Conservation (phyloP, 2,329 filamentous ascomycete genomes). For the Aspergillus aculeatinus region DNA sequence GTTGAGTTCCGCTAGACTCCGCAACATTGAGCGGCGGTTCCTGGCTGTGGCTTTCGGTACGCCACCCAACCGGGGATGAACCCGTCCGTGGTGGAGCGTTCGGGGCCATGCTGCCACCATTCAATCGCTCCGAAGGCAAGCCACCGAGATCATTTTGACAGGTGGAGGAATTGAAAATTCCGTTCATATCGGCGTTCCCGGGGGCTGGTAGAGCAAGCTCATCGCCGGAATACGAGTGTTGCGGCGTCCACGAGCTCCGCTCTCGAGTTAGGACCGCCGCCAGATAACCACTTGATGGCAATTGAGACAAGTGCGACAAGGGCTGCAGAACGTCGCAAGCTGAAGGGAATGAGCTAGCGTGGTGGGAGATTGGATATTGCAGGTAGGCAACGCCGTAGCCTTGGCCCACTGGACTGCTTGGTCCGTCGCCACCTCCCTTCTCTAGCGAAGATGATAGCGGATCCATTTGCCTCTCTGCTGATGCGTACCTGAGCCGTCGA, state of each 20-base stretch:
- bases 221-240: slow-evolving; percentile 10
- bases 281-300: slow-evolving; percentile 27
- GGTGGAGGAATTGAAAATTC: neutral
- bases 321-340: slow-evolving; percentile 28
- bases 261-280: slow-evolving; percentile 20
- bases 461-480: slow-evolving; percentile 22
- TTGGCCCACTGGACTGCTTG: slow-evolving; percentile 13
- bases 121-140: slow-evolving; percentile 9
- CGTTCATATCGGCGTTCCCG: neutral
- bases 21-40: slow-evolving; percentile 14
- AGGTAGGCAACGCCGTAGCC: slow-evolving; percentile 6
- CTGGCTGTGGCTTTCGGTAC: slow-evolving; percentile 9
- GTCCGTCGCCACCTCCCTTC: slow-evolving; percentile 20
- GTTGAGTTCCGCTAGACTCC: slow-evolving; percentile 5
- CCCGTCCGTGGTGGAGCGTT: slow-evolving; percentile 13
- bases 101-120: slow-evolving; percentile 8
- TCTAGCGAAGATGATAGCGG: slow-evolving; percentile 12
- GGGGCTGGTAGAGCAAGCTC: neutral
- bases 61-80: slow-evolving; percentile 14
- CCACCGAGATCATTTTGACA: slow-evolving; percentile 6
- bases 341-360: slow-evolving; percentile 17
- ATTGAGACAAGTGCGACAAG: slow-evolving; percentile 20
- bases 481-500: slow-evolving; percentile 15
- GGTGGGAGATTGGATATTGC: slow-evolving; percentile 6
- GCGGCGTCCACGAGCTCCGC: slow-evolving; percentile 9